Evolutionary conservation across 2,329 filamentous ascomycete species (phyloP), one percentile per base, ranked within the genome.

Genomic region (Lizonia empirigonia): DNA sequence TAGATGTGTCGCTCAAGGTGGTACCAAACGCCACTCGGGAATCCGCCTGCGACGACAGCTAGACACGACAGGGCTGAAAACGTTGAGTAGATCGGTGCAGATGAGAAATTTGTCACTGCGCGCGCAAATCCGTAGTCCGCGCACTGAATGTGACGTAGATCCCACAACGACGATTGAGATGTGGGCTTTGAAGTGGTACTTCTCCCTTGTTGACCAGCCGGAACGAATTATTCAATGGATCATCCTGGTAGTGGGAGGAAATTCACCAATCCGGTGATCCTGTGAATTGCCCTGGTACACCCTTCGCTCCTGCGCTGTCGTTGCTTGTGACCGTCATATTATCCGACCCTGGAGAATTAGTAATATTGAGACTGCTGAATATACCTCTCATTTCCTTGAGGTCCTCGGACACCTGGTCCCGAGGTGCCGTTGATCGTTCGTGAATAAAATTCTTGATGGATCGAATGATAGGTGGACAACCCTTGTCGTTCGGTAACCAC

Each of bases 401-500:
- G 60, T 87, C 88, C 65, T 90, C 85, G 6, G 77, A 77, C 41
- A 77, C 73, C 52, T 78, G 70, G 58, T 82, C 77, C 45, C 75
- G 76, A 1, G 79, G 77, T 30, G 74, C 57, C 13, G 59, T 83
- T 7, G 82, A 89, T 38, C 90, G 84, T 58, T 94, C 90, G 62
- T 90, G 86, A 22, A 91, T 90, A 73, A 96, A 92, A 33, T 85
- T 82, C 16, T 92, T 87, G 55, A 96, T 86, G 45, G 83, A 87
- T 42, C 86, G 86, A 45, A 97, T 80, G 33, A 95, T 83, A 0
- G 84, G 82, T 9, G 84, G 87, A 63, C 89, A 89, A 1, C 84
- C 85, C 75, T 93, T 88, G 56, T 90, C 84, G 69, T 94, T 83
- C 2, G 91, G 90, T 2, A 97, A 82, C 94, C 94, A 99, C 90